Evolutionary conservation across 345 rosid genomes (phyloP), one percentile per base, ranked within the genome.

Genomic region (Cardamine resedifolia): DNA sequence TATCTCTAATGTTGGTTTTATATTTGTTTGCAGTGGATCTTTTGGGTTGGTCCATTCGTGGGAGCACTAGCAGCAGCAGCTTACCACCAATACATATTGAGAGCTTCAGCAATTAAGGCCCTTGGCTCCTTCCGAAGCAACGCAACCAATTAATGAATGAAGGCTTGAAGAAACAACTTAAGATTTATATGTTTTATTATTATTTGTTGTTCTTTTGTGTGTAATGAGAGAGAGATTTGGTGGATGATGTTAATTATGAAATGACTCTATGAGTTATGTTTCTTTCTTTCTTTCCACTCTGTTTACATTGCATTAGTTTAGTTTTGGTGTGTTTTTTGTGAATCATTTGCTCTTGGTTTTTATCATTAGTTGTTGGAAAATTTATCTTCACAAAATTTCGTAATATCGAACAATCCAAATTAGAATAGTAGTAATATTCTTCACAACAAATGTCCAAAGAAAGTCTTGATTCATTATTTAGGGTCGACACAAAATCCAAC

Each of bases 41-140:
- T 88, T 77, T 88, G 93, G 93, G 93, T 86, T 51, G 93, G 93
- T 21, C 93, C 90, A 1, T 80, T 86, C n/a, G 62, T 82, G 23
- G 94, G 94, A 71, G 94, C 89, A 36, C 61, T 88, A n/a, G 90
- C 87, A 31, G 94, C 94, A 21, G 89, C 91, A 5, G 84, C 81
- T 28, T 86, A 88, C 81, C 89, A 86, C 61, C 91, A 86, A 67
- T 88, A 78, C 79, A 78, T 88, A 3, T 81, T 88, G 58, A 82
- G 93, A 62, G 93, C 93, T 18, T 85, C 83, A 58, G 89, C 87
- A 30, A 81, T 86, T 36, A 88, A 88, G 44, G 86, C 89, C 7
- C 77, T 88, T 75, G 94, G 85, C 27, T 88, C 90, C 57, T 88
- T 85, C 88, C 73, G 87, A 70, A 86, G 90, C 85, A 81, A 71